phyloP scores from a whole-genome alignment of 148 eudicot species.

The Bassia scoparia region DNA sequence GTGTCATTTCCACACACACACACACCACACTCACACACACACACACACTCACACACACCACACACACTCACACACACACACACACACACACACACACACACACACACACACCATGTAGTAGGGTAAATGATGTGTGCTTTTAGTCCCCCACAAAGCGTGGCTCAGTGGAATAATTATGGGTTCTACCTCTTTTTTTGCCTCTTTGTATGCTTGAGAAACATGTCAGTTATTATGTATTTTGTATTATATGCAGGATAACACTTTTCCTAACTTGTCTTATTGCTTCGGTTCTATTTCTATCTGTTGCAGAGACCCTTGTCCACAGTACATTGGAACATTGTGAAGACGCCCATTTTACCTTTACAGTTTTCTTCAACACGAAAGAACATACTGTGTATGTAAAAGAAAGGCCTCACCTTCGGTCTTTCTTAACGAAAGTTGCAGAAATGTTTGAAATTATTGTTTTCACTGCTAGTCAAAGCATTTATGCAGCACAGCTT shows the following conservation, averaged over 20 bases:
- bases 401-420: slow-evolving; percentile 82
- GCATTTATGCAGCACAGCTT: slow-evolving; percentile 86
- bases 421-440: slow-evolving; percentile 65
- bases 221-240: not conserved
- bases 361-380: slow-evolving; percentile 74
- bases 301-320: slow-evolving; percentile 81
- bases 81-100: no score
- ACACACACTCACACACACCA: no score
- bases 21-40: no score
- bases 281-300: not conserved
- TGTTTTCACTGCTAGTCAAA: slow-evolving; percentile 94
- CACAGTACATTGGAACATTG: slow-evolving; percentile 83
- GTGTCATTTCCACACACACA: no score
- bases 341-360: slow-evolving; percentile 79
- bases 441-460: slow-evolving; percentile 89
- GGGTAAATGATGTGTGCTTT: no score
- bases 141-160: no score
- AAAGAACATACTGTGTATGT: slow-evolving; percentile 83
- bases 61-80: no score
- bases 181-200: not conserved
- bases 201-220: not conserved
- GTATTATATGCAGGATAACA: not conserved
- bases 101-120: no score
- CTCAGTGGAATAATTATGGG: not conserved
- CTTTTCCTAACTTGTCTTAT: not conserved